Evolutionary conservation across 73 alveolate species (phyloP), one percentile per base, ranked within the genome.

Genomic region (Tetrahymena elliotti): DNA sequence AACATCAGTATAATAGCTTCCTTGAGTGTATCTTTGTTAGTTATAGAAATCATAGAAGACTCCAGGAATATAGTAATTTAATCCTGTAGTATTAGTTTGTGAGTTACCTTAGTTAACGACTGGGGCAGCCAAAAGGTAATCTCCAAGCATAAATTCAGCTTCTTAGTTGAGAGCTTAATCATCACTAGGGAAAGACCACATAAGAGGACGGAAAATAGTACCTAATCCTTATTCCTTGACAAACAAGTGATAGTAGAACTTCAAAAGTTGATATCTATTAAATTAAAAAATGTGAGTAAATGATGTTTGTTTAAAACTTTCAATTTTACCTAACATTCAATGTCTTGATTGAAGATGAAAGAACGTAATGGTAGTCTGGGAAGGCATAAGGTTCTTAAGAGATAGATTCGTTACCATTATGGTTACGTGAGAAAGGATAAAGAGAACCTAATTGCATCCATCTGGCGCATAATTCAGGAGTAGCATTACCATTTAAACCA

Each of bases 301-400:
- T 1, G 33, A 18, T 27, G 3, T 84, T 10, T 6, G 38, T 84
- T 94, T 84, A 84, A 12, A 47, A 10, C 20, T 2, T 8, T 2
- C 13, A 18, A 33, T 31, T 35, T 35, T 84, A 92, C 93, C 96
- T 84, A 33, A 53, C 34, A 8, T 16, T 35, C 5, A 94, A 93
- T 38, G 93, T 93, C 22, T 47, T 40, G 37, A n/a, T 93, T 18
- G 95, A 93, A 15, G 95, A 47, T 6, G 53, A 38, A 27, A 93
- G 82, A 38, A 94, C 96, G 41, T 94, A 94, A 3, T 83, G 38
- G 15, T 39, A 33, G 33, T 93, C 83, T 3, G 53, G 39, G 68
- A 97, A 97, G 18, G 98, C 97, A 96, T 96, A 98, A 39, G 99
- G 99, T 94, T 99, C 99, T 94, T 99, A 98, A 68, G 99, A 97